Conservation (phyloP, 371 early-diverging fungal genomes). For the Apophysomyces ossiformis region DNA sequence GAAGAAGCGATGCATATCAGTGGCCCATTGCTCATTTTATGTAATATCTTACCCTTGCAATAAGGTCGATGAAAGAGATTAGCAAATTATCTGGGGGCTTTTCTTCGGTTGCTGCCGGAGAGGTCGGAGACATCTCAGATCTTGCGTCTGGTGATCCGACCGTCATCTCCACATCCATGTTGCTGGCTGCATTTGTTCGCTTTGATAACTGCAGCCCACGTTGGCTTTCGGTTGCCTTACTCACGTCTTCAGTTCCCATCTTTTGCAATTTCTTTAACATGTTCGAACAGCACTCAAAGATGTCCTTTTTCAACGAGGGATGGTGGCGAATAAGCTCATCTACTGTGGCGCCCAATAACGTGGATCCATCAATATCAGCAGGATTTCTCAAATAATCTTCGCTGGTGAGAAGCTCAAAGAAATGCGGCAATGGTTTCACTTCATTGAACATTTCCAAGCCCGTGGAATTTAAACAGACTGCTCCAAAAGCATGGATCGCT, state of each 20-base stretch:
- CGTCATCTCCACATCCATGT: slow-evolving; percentile 39
- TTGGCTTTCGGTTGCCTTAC: slow-evolving; percentile 52
- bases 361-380: slow-evolving; percentile 82
- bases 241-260: slow-evolving; percentile 46
- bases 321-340: slow-evolving; percentile 98
- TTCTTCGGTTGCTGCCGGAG: not conserved
- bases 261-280: slow-evolving; percentile 64
- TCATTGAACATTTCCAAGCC: slow-evolving; percentile 86
- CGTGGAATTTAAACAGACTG: slow-evolving; percentile 87
- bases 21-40: too few species aligned
- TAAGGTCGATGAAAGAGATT: slow-evolving; percentile 46
- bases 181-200: slow-evolving; percentile 29
- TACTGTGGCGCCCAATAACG: slow-evolving; percentile 81
- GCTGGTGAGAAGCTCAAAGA: slow-evolving; percentile 79
- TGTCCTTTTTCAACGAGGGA: slow-evolving; percentile 73
- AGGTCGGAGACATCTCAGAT: not conserved
- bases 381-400: slow-evolving; percentile 77
- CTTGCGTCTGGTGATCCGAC: not conserved
- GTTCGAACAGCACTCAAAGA: slow-evolving; percentile 72
- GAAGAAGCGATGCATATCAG: not conserved
- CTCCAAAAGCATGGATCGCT: slow-evolving; percentile 93
- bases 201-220: slow-evolving; percentile 36
- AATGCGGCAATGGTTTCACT: slow-evolving; percentile 71
- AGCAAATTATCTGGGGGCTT: slow-evolving; percentile 35
- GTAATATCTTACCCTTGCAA: slow-evolving; percentile 34